These are phyloP conservation scores for Talaromyces piceae DNA, from an alignment of 2,329 filamentous ascomycete species.

Conservation along the genomic window DNA sequence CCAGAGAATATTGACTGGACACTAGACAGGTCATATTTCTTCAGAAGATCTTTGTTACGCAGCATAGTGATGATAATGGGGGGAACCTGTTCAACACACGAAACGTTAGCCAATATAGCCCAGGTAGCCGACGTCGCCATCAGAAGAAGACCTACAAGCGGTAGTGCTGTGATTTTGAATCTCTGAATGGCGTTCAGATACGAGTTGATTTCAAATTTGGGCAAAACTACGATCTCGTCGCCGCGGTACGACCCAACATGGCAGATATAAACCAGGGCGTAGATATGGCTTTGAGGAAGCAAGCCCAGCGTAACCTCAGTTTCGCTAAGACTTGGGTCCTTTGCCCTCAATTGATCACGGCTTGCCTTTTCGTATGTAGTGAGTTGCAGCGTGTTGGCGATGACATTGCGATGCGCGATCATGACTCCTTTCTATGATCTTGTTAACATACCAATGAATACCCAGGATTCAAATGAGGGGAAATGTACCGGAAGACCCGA, in stretches of 20 bases:
- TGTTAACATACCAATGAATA: slow-evolving; percentile 11
- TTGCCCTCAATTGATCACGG: slow-evolving; percentile 17
- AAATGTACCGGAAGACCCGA: slow-evolving; percentile 68
- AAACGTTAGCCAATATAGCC: neutral
- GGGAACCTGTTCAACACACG: slow-evolving; percentile 55
- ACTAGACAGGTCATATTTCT: slow-evolving; percentile 64
- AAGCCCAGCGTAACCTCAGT: slow-evolving; percentile 57
- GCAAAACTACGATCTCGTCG: slow-evolving; percentile 63
- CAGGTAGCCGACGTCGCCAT: no score
- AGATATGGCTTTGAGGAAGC: slow-evolving; percentile 78
- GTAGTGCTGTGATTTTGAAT: slow-evolving; percentile 61
- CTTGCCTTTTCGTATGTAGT: slow-evolving; percentile 41
- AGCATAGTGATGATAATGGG: slow-evolving; percentile 74
- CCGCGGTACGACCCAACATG: slow-evolving; percentile 61
- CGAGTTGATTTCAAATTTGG: slow-evolving; percentile 64
- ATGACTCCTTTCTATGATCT: slow-evolving; percentile 65
- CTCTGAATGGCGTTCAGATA: slow-evolving; percentile 59
- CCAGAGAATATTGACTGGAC: slow-evolving; percentile 63
- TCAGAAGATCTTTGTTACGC: slow-evolving; percentile 53
- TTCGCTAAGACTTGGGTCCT: slow-evolving; percentile 42
- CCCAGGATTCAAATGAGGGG: slow-evolving; percentile 15
- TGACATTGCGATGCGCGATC: slow-evolving; percentile 73
- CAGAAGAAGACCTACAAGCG: slow-evolving; percentile 50
- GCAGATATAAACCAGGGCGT: slow-evolving; percentile 64
- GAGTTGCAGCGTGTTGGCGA: slow-evolving; percentile 65